Base-by-base conservation (phyloP, 1,139 yeast genomes). In the Casaregolazyma lundiana region DNA sequence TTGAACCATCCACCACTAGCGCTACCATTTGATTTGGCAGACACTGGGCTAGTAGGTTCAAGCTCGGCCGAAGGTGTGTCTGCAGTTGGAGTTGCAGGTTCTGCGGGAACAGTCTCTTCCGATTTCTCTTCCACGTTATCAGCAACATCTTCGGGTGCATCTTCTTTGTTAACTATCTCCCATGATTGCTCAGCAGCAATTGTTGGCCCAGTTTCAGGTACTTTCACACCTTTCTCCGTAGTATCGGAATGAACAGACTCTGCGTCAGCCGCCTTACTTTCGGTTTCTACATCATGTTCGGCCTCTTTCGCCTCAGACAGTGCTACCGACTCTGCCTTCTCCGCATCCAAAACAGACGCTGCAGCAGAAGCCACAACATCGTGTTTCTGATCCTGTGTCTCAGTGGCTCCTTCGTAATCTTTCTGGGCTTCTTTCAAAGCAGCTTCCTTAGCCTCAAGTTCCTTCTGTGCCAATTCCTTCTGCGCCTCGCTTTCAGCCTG, bases 401-500 rank as follows among this genome's bases (percentile, higher is more conserved):
- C 32, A 9, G 35, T 22, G 4, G 48, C 50, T 5, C 18, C 45
- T 6, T 40, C 48, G 18, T 40, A 30, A 8, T 43, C 46, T 6
- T 29, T 29, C 22, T 29, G 16, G 11, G 50, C 55, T 13, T 41
- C 46, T 15, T 34, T 49, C 16, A 53, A 38, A 26, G 52, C 52
- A 13, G 44, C 39, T 42, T 52, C 40, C 48, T 45, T 49, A 16
- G 32, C 52, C 18, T 54, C 54, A 34, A 48, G 49, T 35, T 53
- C 56, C 38, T 45, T 43, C 20, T 50, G 41, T 3, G 58, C 53
- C 26, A 53, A 53, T 46, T 55, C 59, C 16, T 47, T 52, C 30
- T 56, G 57, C 26, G 50, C 58, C 19, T 53, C 56, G 38, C 52
- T 53, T 43, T 52, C 54, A 22, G 60, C 60, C 46, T 61, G 56